Evolutionary conservation across 805 yeast genomes (phyloP).

Genomic region (Hermanozyma aechmeae): DNA sequence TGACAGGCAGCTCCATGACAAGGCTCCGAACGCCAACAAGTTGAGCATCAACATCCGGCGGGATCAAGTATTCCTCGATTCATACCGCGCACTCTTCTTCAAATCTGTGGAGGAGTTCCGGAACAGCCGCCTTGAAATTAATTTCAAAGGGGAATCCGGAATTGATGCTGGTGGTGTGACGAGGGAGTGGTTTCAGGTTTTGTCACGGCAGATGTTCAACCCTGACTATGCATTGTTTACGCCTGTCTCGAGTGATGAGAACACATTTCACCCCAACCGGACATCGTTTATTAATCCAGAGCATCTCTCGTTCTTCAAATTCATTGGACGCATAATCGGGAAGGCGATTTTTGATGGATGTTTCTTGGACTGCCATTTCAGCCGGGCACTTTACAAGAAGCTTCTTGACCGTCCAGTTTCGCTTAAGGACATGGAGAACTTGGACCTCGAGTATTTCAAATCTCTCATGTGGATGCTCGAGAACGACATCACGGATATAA

Average conservation of each 20-base stretch:
- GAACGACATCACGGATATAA: slow-evolving; percentile 91
- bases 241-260: slow-evolving; percentile 85
- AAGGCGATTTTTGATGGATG: slow-evolving; percentile 86
- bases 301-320: slow-evolving; percentile 85
- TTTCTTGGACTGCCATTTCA: slow-evolving; percentile 87
- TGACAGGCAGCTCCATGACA: slow-evolving; percentile 58
- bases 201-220: slow-evolving; percentile 90
- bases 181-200: slow-evolving; percentile 94
- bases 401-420: slow-evolving; percentile 74
- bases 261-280: slow-evolving; percentile 92
- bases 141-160: slow-evolving; percentile 91
- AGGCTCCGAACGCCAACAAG: slow-evolving; percentile 34
- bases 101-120: slow-evolving; percentile 67
- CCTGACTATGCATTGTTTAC: slow-evolving; percentile 89
- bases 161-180: slow-evolving; percentile 98
- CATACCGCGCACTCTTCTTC: slow-evolving; percentile 75
- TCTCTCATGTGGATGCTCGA: slow-evolving; percentile 93
- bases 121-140: slow-evolving; percentile 63
- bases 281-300: slow-evolving; percentile 91
- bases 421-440: slow-evolving; percentile 86
- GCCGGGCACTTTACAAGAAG: slow-evolving; percentile 87
- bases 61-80: slow-evolving; percentile 86
- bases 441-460: slow-evolving; percentile 87
- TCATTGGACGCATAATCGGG: slow-evolving; percentile 89
- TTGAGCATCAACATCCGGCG: slow-evolving; percentile 66